phyloP scores from a whole-genome alignment of 2,329 filamentous ascomycete species.

The Aureobasidium uvarum region DNA sequence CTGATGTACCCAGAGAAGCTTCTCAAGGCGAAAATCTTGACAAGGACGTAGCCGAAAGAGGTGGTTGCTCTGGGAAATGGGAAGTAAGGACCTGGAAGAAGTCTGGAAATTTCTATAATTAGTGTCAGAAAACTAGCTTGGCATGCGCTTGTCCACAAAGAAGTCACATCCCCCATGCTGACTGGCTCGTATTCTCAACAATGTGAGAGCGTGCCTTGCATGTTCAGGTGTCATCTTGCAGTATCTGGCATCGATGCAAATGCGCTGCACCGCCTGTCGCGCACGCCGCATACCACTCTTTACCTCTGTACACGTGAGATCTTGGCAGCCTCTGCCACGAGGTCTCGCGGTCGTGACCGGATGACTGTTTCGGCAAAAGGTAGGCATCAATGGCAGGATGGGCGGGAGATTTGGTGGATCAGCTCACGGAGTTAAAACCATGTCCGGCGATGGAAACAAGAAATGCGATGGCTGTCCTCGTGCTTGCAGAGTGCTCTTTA shows the following conservation, averaged over 20 bases:
- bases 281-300: not conserved
- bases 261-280: not conserved
- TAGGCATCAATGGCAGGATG: not conserved
- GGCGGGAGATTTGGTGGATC: not conserved
- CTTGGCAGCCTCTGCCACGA: not conserved
- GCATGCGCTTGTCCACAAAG: not conserved
- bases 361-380: not conserved
- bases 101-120: slow-evolving; percentile 6
- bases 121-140: not conserved
- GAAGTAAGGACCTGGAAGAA: not conserved
- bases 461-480: not conserved
- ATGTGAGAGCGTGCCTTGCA: slow-evolving; percentile 10
- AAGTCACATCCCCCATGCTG: not conserved
- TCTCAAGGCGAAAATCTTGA: not conserved
- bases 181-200: slow-evolving; percentile 20
- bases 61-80: not conserved
- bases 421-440: not conserved
- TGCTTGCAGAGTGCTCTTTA: not conserved
- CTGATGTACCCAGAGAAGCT: not conserved
- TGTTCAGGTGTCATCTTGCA: slow-evolving; percentile 5
- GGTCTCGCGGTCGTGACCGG: not conserved
- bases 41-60: not conserved
- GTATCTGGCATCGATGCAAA: not conserved
- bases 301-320: not conserved
- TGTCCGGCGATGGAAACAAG: not conserved